A percentile compares a stretch with the other conserved stretches of the same genome.
Evolutionary conservation across 257 asterid genomes (phyloP).

Genomic region (Pogostemon cablin): DNA sequence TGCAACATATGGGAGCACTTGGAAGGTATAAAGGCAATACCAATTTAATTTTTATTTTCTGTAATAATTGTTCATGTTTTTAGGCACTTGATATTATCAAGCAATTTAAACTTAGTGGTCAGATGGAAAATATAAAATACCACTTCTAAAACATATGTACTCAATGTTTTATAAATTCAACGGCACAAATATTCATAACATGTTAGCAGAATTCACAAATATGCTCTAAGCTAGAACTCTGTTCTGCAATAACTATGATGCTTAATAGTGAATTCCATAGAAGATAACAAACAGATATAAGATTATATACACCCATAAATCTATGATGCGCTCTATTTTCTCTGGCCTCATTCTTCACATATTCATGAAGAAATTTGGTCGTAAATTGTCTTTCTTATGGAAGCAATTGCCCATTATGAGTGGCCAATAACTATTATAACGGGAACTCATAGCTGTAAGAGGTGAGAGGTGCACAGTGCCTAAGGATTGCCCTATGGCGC

Average conservation of each 20-base stretch:
- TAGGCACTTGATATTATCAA: background rate
- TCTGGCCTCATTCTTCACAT: background rate
- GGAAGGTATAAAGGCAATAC: background rate
- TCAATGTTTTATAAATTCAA: background rate
- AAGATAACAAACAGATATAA: background rate
- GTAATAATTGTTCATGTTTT: background rate
- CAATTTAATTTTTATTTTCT: background rate
- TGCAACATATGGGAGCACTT: constrained; percentile 16
- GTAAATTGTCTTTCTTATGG: background rate
- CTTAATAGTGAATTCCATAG: background rate
- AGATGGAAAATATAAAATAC: background rate
- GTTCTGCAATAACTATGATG: background rate
- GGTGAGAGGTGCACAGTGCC: no score
- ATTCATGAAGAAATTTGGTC: background rate
- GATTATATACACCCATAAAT: background rate
- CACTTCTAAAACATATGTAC: background rate
- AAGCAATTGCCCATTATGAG: background rate
- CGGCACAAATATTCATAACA: background rate
- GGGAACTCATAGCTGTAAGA: no score
- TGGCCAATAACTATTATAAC: no score
- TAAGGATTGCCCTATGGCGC: no score
- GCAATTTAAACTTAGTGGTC: background rate
- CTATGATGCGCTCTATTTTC: background rate
- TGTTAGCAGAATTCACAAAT: background rate
- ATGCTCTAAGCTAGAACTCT: background rate